Conservation (phyloP, 768 basidiomycete species). For the Tricholoma bakamatsutake region DNA sequence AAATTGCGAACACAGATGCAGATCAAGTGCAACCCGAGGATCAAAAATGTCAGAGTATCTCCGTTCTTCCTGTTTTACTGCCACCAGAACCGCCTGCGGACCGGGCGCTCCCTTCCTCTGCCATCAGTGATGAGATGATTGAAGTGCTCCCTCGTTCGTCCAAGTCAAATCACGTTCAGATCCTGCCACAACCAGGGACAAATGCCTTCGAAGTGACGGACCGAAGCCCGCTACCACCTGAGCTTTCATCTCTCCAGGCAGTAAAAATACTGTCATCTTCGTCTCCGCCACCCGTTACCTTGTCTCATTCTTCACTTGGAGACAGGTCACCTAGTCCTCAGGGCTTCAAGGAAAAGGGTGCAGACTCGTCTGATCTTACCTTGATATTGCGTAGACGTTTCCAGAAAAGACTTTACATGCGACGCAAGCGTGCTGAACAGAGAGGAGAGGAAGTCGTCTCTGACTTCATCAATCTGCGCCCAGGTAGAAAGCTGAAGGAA, state of each 20-base stretch:
- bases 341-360: conserved; percentile 1
- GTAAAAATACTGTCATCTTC: conserved; percentile 2
- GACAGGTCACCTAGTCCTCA: conserved; percentile 9
- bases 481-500: conserved; percentile 26
- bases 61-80: background rate
- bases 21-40: conserved; percentile 13
- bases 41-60: conserved; percentile 4
- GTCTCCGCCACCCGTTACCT: background rate
- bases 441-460: conserved; percentile 28
- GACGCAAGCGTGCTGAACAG: conserved; percentile 54
- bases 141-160: background rate
- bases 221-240: background rate
- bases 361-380: conserved; percentile 27
- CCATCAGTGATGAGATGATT: conserved; percentile 9
- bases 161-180: background rate
- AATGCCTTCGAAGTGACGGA: background rate
- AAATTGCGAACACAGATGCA: conserved; percentile 5
- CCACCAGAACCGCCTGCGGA: conserved; percentile 4
- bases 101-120: conserved; percentile 5
- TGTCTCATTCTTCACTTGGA: conserved; percentile 2
- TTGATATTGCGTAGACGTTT: conserved; percentile 49
- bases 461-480: conserved; percentile 27
- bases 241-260: background rate
- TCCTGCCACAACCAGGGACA: background rate
- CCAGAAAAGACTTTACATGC: conserved; percentile 66